Evolutionary conservation across 2,329 filamentous ascomycete species (phyloP), one percentile per base, ranked within the genome.

Genomic region (Leptographium flavum): DNA sequence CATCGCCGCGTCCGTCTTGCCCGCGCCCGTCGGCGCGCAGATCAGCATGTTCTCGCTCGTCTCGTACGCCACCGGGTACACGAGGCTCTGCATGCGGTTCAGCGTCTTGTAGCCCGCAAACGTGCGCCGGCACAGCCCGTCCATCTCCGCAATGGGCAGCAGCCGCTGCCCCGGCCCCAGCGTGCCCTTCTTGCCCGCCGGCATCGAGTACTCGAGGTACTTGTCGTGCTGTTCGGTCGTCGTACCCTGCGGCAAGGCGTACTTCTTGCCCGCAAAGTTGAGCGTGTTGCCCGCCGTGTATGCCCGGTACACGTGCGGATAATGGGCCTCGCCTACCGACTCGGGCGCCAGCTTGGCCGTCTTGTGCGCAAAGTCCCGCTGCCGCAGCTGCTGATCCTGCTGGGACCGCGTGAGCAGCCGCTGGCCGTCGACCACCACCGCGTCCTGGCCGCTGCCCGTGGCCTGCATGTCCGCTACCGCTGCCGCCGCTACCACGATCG

Each of bases 11-110:
- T 98, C 92, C 1, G 92, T 98, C 73, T 98, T 98, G 77, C 92
- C 92, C 49, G 88, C 88, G 76, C 92, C 92, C 45, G 92, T 98
- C 5, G 92, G 92, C 21, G 92, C 92, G 62, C 92, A 98, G 48
- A 98, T 93, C 43, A 98, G 76, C 90, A 98, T 95, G 54, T 98
- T 98, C 64, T 98, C 92, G 57, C 80, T 94, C 2, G 87, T 95
- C 60, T 82, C 86, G 65, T 98, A 96, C 0, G 88, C 92, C 5
- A 98, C 86, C 1, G 87, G 87, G 56, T 94, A 94, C 0, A 96
- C 85, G 40, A 98, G 70, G 60, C 88, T 96, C 65, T 98, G 92
- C 93, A 98, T 98, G 25, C 93, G 82, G 58, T 98, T 98, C 48
- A 98, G 73, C 3, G 83, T 67, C 63, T 88, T 90, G 69, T 98